These are phyloP conservation scores for Lasiodiplodia sp. DNA, from an alignment of 2,329 filamentous ascomycete species.

Conservation along the genomic window DNA sequence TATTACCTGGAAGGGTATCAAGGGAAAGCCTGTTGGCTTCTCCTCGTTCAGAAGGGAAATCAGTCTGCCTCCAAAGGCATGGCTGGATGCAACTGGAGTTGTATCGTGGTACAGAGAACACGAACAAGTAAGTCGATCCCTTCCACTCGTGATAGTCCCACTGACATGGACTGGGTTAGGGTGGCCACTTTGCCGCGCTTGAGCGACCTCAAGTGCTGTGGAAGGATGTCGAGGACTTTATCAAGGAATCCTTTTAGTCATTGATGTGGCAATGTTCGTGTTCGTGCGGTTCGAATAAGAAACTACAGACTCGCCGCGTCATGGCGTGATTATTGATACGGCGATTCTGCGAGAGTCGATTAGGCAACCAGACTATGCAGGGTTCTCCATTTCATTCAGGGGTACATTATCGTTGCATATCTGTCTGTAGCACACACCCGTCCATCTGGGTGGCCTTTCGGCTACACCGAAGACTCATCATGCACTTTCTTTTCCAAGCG, in stretches of 20 bases:
- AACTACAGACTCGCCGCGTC: no score
- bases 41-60: slow-evolving; percentile 55
- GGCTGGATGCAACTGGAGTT: slow-evolving; percentile 47
- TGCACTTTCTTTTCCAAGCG: no score
- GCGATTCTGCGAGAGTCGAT: no score
- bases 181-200: slow-evolving; percentile 64
- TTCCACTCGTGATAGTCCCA: neutral
- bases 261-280: no score
- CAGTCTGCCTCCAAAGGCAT: slow-evolving; percentile 45
- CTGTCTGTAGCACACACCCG: no score
- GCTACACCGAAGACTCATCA: no score
- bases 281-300: no score
- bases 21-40: slow-evolving; percentile 52
- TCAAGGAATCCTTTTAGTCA: slow-evolving; percentile 33
- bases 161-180: slow-evolving; percentile 35
- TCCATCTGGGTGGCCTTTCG: no score
- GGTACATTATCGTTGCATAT: no score
- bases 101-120: slow-evolving; percentile 50
- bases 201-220: slow-evolving; percentile 53
- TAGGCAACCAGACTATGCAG: no score
- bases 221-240: slow-evolving; percentile 56
- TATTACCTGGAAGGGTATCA: neutral
- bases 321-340: no score
- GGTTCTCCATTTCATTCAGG: no score
- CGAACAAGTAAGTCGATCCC: slow-evolving; percentile 32